Percentiles rank a stretch among this genome's conserved stretches.
Evolutionary conservation across 75 land plant species (phyloP).

Genomic region (Sequoia sempervirens): DNA sequence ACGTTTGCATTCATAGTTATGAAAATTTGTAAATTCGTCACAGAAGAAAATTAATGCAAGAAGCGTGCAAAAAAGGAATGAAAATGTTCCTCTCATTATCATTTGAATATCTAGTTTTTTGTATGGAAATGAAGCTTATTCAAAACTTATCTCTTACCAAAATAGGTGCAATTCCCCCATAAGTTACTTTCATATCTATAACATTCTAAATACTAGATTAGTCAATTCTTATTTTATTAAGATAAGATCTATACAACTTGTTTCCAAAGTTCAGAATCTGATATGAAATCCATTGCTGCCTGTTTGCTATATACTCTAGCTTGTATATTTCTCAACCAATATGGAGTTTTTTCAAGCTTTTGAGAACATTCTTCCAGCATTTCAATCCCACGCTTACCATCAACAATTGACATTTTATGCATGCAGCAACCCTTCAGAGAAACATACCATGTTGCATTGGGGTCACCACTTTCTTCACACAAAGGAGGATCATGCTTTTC

Average conservation of each 20-base stretch:
- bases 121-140: too few species aligned
- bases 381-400: slow-evolving; percentile 66
- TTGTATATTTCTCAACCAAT: slow-evolving; percentile 47
- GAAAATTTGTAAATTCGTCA: too few species aligned
- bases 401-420: slow-evolving; percentile 47
- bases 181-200: slow-evolving; percentile 83
- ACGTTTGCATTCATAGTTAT: too few species aligned
- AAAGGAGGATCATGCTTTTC: slow-evolving; percentile 40
- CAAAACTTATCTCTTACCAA: too few species aligned
- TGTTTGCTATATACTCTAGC: slow-evolving; percentile 66
- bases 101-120: too few species aligned
- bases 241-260: slow-evolving; percentile 64
- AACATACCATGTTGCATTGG: slow-evolving; percentile 74
- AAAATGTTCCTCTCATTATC: too few species aligned
- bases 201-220: slow-evolving; percentile 67
- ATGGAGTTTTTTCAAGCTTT: slow-evolving; percentile 60
- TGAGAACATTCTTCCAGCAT: slow-evolving; percentile 86
- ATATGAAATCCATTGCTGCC: slow-evolving; percentile 40
- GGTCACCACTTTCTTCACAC: slow-evolving; percentile 55
- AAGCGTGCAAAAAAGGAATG: too few species aligned
- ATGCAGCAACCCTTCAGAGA: slow-evolving; percentile 67
- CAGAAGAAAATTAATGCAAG: too few species aligned
- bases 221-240: slow-evolving; percentile 58
- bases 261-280: slow-evolving; percentile 69
- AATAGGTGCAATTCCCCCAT: slow-evolving; percentile 42